Base-by-base conservation (phyloP, 2,329 filamentous ascomycete species). In the Clonostachys chloroleuca region DNA sequence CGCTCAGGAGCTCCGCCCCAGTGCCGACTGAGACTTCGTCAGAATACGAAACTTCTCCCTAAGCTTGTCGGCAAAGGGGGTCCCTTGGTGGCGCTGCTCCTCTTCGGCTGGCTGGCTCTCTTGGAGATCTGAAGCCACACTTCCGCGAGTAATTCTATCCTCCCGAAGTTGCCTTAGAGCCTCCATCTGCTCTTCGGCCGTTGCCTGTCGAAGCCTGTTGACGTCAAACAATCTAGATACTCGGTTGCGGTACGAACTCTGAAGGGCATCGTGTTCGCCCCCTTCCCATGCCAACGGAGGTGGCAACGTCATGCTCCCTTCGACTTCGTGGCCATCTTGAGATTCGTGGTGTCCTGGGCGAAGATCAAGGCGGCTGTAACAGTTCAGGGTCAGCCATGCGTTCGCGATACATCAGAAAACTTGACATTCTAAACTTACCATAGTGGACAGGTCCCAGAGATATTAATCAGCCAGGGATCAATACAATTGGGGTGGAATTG, bases 381-480 rank as follows among this genome's bases (percentile, higher is more conserved):
- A 30, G 8, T 30, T 30, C 9, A 10, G 24, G 24, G 24, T 30
- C 24, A 30, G 24, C 24, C 24, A 30, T 30, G 24, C 9, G 24
- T 6, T 9, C 9, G 3, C 24, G 24, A 30, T 10, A 10, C 9
- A 30, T 30, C 24, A 30, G 24, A 30, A 10, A 10, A 30, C 10
- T 30, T 3, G 30, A 10, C 36, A 7, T 39, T 39, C 6, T 39
- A 39, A 43, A 69, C 80, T 71, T 70, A 86, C 83, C 83, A 87
- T 49, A 87, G 61, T 16, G 83, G 83, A 61, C 83, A 87, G 33
- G 83, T 87, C 49, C 84, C 83, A 12, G 83, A 85, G 12, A 87
- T 78, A 48, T 87, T 84, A 50, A 87, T 68, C 40, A 87, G 68
- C 84, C 84, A 87, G 5, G 83, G 84, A 55, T 87, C 84, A 48